Evolutionary conservation across 345 rosid genomes (phyloP), one percentile per base, ranked within the genome.

Genomic region (Conringia planisiliqua): DNA sequence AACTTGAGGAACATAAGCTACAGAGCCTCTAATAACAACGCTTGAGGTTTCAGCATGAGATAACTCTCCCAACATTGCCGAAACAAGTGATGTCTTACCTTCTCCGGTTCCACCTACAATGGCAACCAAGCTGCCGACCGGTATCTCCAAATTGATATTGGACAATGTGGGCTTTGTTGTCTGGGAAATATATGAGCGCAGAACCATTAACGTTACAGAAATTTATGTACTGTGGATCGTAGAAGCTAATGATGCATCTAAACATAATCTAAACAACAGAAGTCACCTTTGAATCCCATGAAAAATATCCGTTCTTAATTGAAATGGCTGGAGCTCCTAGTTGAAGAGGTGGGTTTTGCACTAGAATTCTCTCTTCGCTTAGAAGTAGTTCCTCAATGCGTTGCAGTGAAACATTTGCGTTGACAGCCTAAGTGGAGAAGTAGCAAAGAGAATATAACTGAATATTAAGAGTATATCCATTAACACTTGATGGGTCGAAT

Each of bases 91-190:
- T 10, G 99, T 90, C 77, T 95, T 95, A 66, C 99, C 99, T 81
- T 95, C 97, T 76, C 97, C 99, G 12, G 97, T 95, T 73, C 93
- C 89, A 64, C 99, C 99, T 72, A 95, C 93, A 74, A 95, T 66
- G 16, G 97, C 99, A 63, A 90, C 89, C 61, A 95, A 84, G 84
- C 90, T 85, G 24, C 99, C 99, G 7, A 70, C 83, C 11, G 89
- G 88, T 69, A 92, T 81, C 30, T 89, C 89, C 81, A 95, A 67
- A 82, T 87, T 89, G 80, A 95, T 85, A 80, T 85, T 77, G 36
- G 88, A 83, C 48, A 95, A 79, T 48, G 92, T 86, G 35, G 86
- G 91, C 47, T 78, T 85, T 59, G 85, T 87, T 61, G 85, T 82
- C 99, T 86, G 83, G 39, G 77, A 81, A 7, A 35, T 35, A 35